Conservation (phyloP, 1,284 basidiomycete genomes). For the Apiotrichum sp. region DNA sequence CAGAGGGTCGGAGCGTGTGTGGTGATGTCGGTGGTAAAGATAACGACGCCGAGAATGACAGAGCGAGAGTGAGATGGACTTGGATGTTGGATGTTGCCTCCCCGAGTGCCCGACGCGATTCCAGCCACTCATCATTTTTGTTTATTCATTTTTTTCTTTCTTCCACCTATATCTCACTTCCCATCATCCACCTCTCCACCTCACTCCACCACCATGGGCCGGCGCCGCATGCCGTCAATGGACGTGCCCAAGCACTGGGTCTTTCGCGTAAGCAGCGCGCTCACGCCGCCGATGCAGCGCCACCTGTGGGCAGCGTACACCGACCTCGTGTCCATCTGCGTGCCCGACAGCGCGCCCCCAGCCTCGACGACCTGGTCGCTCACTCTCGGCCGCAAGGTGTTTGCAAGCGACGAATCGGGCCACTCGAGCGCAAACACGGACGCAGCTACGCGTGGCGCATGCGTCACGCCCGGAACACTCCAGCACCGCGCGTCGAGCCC, state of each 20-base stretch:
- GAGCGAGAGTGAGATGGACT: no score
- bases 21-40: no score
- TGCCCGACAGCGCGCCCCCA: neutral
- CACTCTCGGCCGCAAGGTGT: neutral
- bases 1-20: no score
- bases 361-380: neutral
- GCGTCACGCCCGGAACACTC: neutral
- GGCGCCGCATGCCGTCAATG: neutral
- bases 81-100: no score
- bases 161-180: neutral
- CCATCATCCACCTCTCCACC: no score
- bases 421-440: no score
- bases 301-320: slow-evolving; percentile 2
- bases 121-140: no score
- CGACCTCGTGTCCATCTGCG: neutral
- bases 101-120: no score
- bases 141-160: no score
- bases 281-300: neutral
- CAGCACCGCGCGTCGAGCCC: neutral
- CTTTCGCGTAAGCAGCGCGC: neutral
- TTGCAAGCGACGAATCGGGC: neutral
- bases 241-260: neutral
- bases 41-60: no score
- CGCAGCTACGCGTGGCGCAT: neutral
- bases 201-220: neutral